A percentile compares a stretch with the other conserved stretches of the same genome.
phyloP scores from a whole-genome alignment of 257 asterid genomes.

The Solanum peruvianum region DNA sequence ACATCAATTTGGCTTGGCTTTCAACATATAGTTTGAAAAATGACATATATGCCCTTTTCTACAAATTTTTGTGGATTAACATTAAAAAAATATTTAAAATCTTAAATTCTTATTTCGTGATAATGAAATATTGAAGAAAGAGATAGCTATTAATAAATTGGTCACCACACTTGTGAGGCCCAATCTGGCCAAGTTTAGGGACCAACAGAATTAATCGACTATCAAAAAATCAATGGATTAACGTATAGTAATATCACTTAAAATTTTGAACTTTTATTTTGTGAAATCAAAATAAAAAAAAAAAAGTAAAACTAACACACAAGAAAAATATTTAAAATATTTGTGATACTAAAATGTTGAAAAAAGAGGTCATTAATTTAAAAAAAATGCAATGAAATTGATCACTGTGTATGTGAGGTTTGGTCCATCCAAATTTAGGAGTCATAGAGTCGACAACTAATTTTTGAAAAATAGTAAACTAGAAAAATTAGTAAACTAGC shows the following conservation, averaged over 20 bases:
- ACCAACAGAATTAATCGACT: background rate
- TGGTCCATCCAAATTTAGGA: background rate
- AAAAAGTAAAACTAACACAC: too few species aligned
- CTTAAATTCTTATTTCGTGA: background rate
- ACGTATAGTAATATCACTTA: fast-evolving
- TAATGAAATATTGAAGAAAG: background rate
- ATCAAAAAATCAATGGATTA: too few species aligned
- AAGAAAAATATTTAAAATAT: too few species aligned
- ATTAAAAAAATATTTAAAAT: background rate
- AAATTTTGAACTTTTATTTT: too few species aligned
- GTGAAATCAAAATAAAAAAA: background rate
- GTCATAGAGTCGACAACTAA: too few species aligned
- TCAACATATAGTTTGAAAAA: background rate
- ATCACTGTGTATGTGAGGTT: background rate
- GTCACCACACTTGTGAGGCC: background rate
- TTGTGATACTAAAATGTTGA: background rate
- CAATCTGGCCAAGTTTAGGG: background rate
- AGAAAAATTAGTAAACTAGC: background rate
- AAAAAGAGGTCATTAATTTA: background rate
- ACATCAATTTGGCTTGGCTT: background rate
- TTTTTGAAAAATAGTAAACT: too few species aligned
- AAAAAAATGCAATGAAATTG: too few species aligned
- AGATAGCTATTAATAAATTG: background rate
- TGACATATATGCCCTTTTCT: background rate
- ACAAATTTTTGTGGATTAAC: background rate